These are phyloP conservation scores for Exophiala alcalophila DNA, from an alignment of 2,329 filamentous ascomycete genomes.

Conservation along the genomic window DNA sequence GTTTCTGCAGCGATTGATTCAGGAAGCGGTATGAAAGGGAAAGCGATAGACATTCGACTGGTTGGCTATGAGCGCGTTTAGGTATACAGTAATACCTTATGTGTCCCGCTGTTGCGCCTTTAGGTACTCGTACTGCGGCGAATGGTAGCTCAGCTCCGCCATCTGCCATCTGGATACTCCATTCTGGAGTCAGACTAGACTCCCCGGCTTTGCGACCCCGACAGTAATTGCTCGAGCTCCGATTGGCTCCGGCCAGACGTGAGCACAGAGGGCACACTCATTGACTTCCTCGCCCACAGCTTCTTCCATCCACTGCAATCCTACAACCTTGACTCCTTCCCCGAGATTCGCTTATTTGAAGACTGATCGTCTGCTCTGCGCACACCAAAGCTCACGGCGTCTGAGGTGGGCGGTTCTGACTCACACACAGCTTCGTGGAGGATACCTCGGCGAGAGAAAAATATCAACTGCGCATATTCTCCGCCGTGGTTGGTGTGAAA, in stretches of 20 bases:
- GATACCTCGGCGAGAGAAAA: not conserved
- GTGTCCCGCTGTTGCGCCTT: too few species aligned
- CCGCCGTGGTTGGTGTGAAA: not conserved
- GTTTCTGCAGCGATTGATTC: too few species aligned
- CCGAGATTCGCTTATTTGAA: not conserved
- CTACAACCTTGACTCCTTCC: not conserved
- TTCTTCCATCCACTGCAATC: slow-evolving; percentile 1
- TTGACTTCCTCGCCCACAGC: slow-evolving; percentile 1
- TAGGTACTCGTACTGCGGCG: too few species aligned
- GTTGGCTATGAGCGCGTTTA: too few species aligned
- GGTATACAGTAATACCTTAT: too few species aligned
- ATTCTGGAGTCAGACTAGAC: slow-evolving; percentile 5
- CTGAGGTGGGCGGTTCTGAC: not conserved
- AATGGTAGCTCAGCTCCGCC: too few species aligned
- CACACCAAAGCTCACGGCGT: not conserved
- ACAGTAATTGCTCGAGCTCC: slow-evolving; percentile 9
- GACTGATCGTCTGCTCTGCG: not conserved
- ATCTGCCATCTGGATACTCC: too few species aligned
- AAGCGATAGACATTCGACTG: too few species aligned
- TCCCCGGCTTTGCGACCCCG: slow-evolving; percentile 10
- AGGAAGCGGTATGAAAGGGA: too few species aligned
- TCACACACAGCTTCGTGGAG: not conserved
- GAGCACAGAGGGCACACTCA: not conserved
- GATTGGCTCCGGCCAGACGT: slow-evolving; percentile 11
- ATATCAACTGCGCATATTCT: too few species aligned